Percentiles rank a stretch among this genome's conserved stretches.
Conservation (phyloP, 176 grass and related monocot genomes). For the Carex cristatella region DNA sequence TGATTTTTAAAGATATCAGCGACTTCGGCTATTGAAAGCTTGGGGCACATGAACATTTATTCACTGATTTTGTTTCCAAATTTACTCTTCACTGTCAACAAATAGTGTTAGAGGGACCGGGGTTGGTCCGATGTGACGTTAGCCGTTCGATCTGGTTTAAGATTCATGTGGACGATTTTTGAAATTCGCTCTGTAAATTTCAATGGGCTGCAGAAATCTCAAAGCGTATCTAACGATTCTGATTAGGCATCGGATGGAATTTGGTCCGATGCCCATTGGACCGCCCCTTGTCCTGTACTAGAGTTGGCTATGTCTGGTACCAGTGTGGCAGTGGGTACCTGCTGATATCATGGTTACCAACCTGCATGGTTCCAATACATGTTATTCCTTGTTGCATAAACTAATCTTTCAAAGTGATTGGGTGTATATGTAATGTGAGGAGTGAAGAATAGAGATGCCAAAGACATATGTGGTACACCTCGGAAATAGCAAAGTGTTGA, state of each 20-base stretch:
- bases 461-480: conserved; percentile 90
- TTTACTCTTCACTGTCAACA: not conserved
- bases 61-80: not conserved
- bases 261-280: too few species aligned
- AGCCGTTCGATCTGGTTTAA: too few species aligned
- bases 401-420: not conserved
- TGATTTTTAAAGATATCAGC: not conserved
- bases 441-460: conserved; percentile 94
- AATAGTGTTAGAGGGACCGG: not conserved
- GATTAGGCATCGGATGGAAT: too few species aligned
- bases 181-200: too few species aligned
- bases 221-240: too few species aligned
- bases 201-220: too few species aligned
- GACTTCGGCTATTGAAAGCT: not conserved
- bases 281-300: too few species aligned
- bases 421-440: conserved; percentile 12
- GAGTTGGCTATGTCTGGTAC: not conserved
- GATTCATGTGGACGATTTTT: too few species aligned
- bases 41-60: not conserved
- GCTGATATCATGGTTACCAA: not conserved
- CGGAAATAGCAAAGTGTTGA: conserved; percentile 90
- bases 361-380: too few species aligned
- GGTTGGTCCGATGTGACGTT: too few species aligned
- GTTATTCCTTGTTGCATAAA: too few species aligned
- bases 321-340: not conserved